Evolutionary conservation across 2,329 filamentous ascomycete genomes (phyloP), one percentile per base, ranked within the genome.

Genomic region (Furcasterigmium sp.): DNA sequence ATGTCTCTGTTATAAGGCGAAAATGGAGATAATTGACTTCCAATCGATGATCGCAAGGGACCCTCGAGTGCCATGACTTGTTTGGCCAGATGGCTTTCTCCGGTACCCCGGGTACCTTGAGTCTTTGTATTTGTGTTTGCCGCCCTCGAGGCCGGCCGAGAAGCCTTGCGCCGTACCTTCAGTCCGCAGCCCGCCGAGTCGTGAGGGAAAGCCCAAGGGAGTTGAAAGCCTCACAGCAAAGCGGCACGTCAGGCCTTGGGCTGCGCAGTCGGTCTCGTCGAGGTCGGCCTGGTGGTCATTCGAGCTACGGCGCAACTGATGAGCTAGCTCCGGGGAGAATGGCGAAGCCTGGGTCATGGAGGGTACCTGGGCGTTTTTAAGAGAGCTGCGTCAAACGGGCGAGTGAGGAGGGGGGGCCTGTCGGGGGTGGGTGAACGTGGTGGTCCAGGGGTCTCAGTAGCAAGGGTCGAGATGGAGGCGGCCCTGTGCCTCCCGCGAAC

Each of bases 1-100:
- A 81, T 76, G 39, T 81, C 56, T 50, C 49, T 71, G 49, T 71
- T 68, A 51, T 71, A 71, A 38, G 70, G 65, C 44, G 75, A 75
- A 52, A 78, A 77, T 47, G 67, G 60, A 42, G 75, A 73, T 61
- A 75, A 68, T 52, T 77, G 63, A 62, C 68, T 77, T 58, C 74
- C 77, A 46, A 76, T 76, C 48, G 82, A 84, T 48, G 79, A 76
- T 56, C 80, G 70, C 54, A 85, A 61, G 47, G 80, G 80, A 57
- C 73, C 79, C 64, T 80, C 74, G 59, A 82, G 69, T 60, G 78
- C 78, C 77, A 81, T 81, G 63, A 45, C 51, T 38, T 44, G 41
- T 36, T 20, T 19, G 35, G 8, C 19, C 21, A 17, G 11, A 17
- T 35, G 32, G 29, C 14, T 32, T n/a, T n/a, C n/a, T n/a, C n/a